Conservation (phyloP, 345 rosid species). For the Passiflora organensis region DNA sequence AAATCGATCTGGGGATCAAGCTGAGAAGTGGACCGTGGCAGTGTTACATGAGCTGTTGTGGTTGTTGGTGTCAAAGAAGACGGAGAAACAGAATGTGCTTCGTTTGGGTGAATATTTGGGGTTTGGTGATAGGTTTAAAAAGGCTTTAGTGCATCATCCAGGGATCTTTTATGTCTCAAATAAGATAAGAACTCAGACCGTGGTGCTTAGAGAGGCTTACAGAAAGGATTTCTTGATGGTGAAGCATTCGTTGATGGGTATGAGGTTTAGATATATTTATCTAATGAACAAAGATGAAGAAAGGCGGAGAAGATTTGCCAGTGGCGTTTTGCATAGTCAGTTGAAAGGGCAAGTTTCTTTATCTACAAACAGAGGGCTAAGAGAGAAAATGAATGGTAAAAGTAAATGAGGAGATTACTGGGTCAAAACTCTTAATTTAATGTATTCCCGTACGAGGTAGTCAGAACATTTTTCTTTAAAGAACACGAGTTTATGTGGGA, state of each 20-base stretch:
- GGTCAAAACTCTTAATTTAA: too few species aligned
- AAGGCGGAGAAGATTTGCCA: conserved; percentile 1
- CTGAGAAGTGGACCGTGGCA: conserved; percentile 75
- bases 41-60: conserved; percentile 72
- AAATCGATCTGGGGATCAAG: conserved; percentile 51
- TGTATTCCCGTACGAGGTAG: too few species aligned
- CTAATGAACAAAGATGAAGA: conserved; percentile 47
- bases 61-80: conserved; percentile 68
- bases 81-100: conserved; percentile 56
- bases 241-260: conserved; percentile 77
- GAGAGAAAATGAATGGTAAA: not conserved
- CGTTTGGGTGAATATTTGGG: conserved; percentile 65
- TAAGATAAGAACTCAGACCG: conserved; percentile 76
- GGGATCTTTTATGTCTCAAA: conserved; percentile 82
- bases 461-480: too few species aligned
- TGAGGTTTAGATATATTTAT: conserved; percentile 65
- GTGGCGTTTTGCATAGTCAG: conserved; percentile 1
- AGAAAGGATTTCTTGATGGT: conserved; percentile 56
- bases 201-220: conserved; percentile 72
- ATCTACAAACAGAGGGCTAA: not conserved
- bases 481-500: too few species aligned
- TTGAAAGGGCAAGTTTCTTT: not conserved
- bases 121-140: conserved; percentile 52
- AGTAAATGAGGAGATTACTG: too few species aligned
- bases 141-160: conserved; percentile 64